These are phyloP conservation scores for Flagelloscypha sp. DNA, from an alignment of 768 basidiomycete species.

Conservation along the genomic window DNA sequence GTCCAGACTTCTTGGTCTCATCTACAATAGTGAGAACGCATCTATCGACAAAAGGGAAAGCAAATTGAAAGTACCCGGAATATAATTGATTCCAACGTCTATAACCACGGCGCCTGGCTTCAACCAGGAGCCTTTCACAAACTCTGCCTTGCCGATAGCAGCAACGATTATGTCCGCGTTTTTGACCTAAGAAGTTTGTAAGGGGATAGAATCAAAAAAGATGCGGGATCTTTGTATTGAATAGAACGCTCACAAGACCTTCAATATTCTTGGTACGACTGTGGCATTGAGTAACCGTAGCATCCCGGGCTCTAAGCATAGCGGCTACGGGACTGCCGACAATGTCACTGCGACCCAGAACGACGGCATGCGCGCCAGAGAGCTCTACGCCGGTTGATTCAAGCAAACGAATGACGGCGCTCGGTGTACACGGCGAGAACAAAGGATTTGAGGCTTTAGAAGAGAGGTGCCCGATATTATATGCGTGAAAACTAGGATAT, in stretches of 20 bases:
- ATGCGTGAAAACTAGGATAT: conserved; percentile 91
- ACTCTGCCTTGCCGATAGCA: conserved; percentile 91
- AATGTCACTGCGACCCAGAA: conserved; percentile 95
- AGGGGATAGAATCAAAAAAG: conserved; percentile 2
- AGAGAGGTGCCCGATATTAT: conserved; percentile 93
- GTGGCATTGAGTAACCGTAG: conserved; percentile 98
- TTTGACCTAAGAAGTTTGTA: conserved; percentile 46
- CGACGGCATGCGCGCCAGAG: conserved; percentile 76
- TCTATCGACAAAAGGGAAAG: conserved; percentile 3
- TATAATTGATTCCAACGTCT: conserved; percentile 96
- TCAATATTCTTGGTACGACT: conserved; percentile 79
- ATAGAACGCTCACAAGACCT: conserved; percentile 49
- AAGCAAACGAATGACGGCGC: conserved; percentile 84
- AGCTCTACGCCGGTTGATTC: conserved; percentile 78
- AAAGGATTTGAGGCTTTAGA: conserved; percentile 85
- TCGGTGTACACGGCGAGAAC: conserved; percentile 92
- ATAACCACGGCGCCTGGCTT: conserved; percentile 94
- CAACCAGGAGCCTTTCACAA: conserved; percentile 88
- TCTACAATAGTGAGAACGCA: conserved; percentile 35
- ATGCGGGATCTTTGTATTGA: too few species aligned
- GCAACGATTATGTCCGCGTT: conserved; percentile 89
- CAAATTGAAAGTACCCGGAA: conserved; percentile 53
- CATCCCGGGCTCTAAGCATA: conserved; percentile 82
- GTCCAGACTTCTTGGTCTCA: conserved; percentile 85
- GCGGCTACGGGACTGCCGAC: conserved; percentile 93